Conservation (phyloP, 2,329 filamentous ascomycete species). For the Colletotrichum sp. region DNA sequence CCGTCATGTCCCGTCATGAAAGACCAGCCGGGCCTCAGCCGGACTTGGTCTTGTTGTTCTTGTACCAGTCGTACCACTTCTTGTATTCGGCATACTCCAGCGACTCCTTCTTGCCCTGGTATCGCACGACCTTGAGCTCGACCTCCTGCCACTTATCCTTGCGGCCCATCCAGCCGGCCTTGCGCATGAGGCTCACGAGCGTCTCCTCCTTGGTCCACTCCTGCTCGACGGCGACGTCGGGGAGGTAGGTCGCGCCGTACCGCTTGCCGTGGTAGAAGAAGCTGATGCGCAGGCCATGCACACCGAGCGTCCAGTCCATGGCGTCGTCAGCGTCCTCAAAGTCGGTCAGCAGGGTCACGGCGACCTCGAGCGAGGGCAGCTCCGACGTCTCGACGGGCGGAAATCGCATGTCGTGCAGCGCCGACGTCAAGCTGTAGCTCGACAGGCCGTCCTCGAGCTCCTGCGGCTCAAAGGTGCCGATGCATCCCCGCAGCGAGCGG, state of each 20-base stretch:
- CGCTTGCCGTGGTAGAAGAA: conserved; percentile 77
- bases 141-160: conserved; percentile 81
- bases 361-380: conserved; percentile 64
- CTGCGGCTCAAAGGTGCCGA: conserved; percentile 88
- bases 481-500: conserved; percentile 85
- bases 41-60: conserved; percentile 29
- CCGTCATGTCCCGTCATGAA: not conserved
- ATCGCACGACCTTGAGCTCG: conserved; percentile 79
- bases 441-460: conserved; percentile 75
- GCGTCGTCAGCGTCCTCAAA: conserved; percentile 78
- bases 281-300: conserved; percentile 84
- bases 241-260: conserved; percentile 88
- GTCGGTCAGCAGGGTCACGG: conserved; percentile 83
- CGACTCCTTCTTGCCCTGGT: conserved; percentile 82
- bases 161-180: conserved; percentile 90
- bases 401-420: conserved; percentile 69
- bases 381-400: conserved; percentile 57
- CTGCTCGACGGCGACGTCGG: conserved; percentile 89
- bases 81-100: conserved; percentile 77
- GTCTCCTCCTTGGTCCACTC: conserved; percentile 96
- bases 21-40: not conserved
- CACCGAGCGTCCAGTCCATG: conserved; percentile 86
- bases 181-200: conserved; percentile 86
- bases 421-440: conserved; percentile 83
- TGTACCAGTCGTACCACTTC: conserved; percentile 79